Evolutionary conservation across 148 eudicot species (phyloP), one percentile per base, ranked within the genome.

Genomic region (Oxyria digyna): DNA sequence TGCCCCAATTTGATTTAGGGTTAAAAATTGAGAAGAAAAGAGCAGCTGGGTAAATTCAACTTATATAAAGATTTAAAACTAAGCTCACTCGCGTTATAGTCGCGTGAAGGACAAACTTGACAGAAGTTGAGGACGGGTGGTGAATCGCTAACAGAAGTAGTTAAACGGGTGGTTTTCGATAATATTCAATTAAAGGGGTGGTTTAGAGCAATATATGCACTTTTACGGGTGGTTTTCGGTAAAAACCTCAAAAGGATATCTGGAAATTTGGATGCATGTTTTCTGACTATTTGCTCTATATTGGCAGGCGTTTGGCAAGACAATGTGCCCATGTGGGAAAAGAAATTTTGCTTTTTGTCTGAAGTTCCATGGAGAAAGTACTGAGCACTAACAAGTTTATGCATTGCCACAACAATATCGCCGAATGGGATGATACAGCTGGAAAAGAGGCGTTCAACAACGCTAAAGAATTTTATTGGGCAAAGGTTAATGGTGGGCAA

Each of bases 301-400:
- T 41, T 37, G 24, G 37, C 46, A 66, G 68, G 43, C 38, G 77
- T 62, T 67, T 85, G 86, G 85, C 80, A 84, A 69, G 85, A 76
- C 73, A 82, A 73, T 74, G 81, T 84, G 38, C 90, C 87, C 33
- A 74, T 80, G 52, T 88, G 96, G 97, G 97, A 91, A 77, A 83
- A 80, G 55, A 82, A 85, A 65, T 88, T 87, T 71, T 85, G 92
- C 84, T 74, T 69, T 69, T 65, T 69, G 52, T 79, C 80, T 27
- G 92, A 96, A 59, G 74, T 91, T 76, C 79, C 88, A 65, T 88
- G 97, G 77, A 78, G 70, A 87, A 78, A 72, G 87, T 89, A 49
- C 42, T 87, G 67, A 75, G 80, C 67, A 87, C 87, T 5, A 88
- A 76, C 62, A 80, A 75, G 57, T 83, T 74, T 69, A 76, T 81